Evolutionary conservation across 306 rosid genomes (phyloP).

Genomic region (Gynostemma pentaphyllum): DNA sequence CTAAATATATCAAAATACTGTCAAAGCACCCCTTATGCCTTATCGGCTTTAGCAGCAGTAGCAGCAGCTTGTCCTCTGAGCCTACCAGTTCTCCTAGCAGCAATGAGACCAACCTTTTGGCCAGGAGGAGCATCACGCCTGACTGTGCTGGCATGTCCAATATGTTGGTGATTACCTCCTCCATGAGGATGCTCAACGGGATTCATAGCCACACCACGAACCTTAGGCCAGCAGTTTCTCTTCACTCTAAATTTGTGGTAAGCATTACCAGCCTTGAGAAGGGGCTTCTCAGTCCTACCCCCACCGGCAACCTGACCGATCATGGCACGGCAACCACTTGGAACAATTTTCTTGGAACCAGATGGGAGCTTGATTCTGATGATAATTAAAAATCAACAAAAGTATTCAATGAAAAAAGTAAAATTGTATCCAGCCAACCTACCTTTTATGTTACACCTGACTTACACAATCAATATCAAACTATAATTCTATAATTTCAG

Average conservation of each 20-base stretch:
- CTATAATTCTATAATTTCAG: too few species aligned
- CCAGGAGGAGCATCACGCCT: conserved; percentile 79
- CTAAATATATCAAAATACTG: not conserved
- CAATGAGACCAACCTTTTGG: conserved; percentile 81
- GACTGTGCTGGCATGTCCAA: conserved; percentile 72
- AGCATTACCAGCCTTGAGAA: conserved; percentile 72
- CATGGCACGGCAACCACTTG: conserved; percentile 75
- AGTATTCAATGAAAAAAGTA: not conserved
- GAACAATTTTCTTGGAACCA: conserved; percentile 64
- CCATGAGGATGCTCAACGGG: conserved; percentile 94
- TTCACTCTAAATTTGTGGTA: conserved; percentile 71
- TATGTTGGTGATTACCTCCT: conserved; percentile 90
- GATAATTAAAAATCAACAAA: not conserved
- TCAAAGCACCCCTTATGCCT: conserved; percentile 41
- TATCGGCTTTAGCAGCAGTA: conserved; percentile 53
- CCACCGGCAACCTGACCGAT: conserved; percentile 88
- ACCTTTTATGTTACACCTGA: too few species aligned
- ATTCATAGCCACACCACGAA: conserved; percentile 92
- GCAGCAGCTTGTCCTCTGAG: conserved; percentile 82
- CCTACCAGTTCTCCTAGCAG: conserved; percentile 73
- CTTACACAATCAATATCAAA: too few species aligned
- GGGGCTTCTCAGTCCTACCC: conserved; percentile 75
- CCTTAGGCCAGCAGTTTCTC: conserved; percentile 92
- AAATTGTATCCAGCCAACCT: not conserved
- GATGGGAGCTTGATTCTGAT: conserved; percentile 73